Evolutionary conservation across 495 filamentous ascomycete species (phyloP), one percentile per base, ranked within the genome.

Genomic region (Recurvomyces mirabilis): DNA sequence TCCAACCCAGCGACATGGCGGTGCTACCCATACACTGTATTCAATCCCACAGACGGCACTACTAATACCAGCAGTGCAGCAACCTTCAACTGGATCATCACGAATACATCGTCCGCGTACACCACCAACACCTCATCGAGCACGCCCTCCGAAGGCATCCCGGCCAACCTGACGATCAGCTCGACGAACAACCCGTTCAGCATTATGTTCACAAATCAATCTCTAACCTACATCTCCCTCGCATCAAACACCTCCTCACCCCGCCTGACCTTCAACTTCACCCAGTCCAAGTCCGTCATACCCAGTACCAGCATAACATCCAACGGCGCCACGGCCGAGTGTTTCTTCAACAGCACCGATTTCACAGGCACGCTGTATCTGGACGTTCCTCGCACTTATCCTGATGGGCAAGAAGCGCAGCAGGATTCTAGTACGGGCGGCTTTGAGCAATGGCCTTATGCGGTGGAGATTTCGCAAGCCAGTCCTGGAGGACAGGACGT

Each of bases 51-150:
- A 10, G 38, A 48, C 14, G 56, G 64, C 12, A 40, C 34, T 25
- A 51, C 47, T 13, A 45, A 44, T 21, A 46, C 52, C 4, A 52
- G 52, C 32, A 47, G 54, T 24, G 22, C 55, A 9, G 66, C 72
- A 1, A 69, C 62, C 34, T 80, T 77, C 60, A 64, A 69, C 55
- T 79, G 75, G 75, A 66, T 72, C 44, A 75, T 79, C 46, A 42
- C 43, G 39, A 49, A 60, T 13, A 35, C 52, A 4, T 53, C 51
- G 42, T 46, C 54, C 29, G 33, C n/a, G 5, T 51, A 51, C 41
- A 25, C 41, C 10, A 51, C 47, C 5, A 39, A 51, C 18, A 14
- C 14, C 33, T 38, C 34, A 4, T 15, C 40, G 11, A 19, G 3
- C 5, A 42, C 38, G 1, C 12, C 46, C 1, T 32, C 26, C 4